Base-by-base conservation (phyloP, 495 filamentous ascomycete genomes). In the Talaromyces trachyspermus region DNA sequence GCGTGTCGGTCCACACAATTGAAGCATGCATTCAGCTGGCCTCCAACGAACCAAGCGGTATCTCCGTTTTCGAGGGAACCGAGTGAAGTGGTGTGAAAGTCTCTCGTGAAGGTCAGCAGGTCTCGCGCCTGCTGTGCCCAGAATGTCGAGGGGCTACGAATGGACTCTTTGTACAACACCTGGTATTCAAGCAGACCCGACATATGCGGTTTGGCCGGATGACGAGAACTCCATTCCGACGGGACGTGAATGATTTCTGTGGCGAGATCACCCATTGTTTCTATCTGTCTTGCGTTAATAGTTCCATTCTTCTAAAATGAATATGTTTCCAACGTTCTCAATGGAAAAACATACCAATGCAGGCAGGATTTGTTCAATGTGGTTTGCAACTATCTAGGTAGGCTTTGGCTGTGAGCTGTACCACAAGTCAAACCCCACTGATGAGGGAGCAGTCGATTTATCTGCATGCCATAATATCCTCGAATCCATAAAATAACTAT, bases 1-100 rank as follows among this genome's bases (percentile, higher is more conserved):
- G 89, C 85, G 58, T 91, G 88, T 17, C 87, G 69, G 56, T 90
- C 86, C 15, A 92, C 59, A 57, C 85, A 88, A 59, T 92, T 91
- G 61, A 80, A 89, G 49, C 75, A 81, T 0, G 86, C 88, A 14
- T 82, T 87, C 49, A 92, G 80, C 60, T 84, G 75, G 47, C 86
- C 87, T 30, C 72, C 83, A 1, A 84, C 78, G 52, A 90, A 92
- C 86, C 85, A 92, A 33, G 72, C 73, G 79, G 83, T 88, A 53
- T 79, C 56, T 11, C 55, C 53, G 51, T 75, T 19, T 15, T 43
- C 39, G 11, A 49, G 22, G 22, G 20, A 22, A 19, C 50, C 39
- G 27, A 44, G 3, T 18, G 24, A 37, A 33, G 32, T 36, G 3
- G 12, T 14, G 32, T 30, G 5, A 20, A 38, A 53, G 15, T 38